phyloP scores from a whole-genome alignment of 805 yeast genomes.

The Yamadazyma insecticola region DNA sequence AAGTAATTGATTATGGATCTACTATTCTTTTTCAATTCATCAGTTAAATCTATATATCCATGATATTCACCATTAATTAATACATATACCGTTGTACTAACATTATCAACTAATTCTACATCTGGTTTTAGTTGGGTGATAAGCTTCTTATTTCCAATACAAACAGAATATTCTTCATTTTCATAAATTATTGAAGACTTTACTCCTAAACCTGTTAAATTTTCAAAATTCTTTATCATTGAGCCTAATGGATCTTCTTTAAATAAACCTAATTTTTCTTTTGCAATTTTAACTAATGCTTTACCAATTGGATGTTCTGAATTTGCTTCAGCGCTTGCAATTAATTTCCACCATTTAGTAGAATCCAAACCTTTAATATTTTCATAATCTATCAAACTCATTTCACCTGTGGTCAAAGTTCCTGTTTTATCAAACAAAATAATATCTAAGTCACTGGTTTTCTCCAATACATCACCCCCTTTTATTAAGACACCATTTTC shows the following conservation, averaged over 20 bases:
- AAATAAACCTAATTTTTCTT: conserved; percentile 20
- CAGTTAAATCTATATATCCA: conserved; percentile 68
- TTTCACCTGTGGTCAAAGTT: conserved; percentile 81
- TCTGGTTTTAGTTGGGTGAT: conserved; percentile 11
- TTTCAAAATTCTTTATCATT: conserved; percentile 29
- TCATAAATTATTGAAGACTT: conserved; percentile 22
- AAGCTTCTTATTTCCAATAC: conserved; percentile 47
- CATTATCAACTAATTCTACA: conserved; percentile 12
- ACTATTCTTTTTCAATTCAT: conserved; percentile 65
- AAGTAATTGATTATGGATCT: conserved; percentile 54
- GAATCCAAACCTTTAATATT: neutral
- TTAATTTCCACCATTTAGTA: conserved; percentile 43
- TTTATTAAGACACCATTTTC: conserved; percentile 82
- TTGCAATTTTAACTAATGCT: conserved; percentile 50
- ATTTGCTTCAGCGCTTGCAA: conserved; percentile 57
- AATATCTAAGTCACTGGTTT: conserved; percentile 56
- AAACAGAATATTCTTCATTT: conserved; percentile 24
- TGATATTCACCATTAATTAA: conserved; percentile 51
- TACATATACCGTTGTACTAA: conserved; percentile 50
- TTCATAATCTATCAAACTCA: conserved; percentile 39
- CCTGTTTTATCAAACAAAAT: conserved; percentile 95
- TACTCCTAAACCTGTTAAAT: conserved; percentile 45
- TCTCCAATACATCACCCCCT: conserved; percentile 87
- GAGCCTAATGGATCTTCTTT: conserved; percentile 29
- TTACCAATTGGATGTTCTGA: conserved; percentile 89